A percentile compares a stretch with the other conserved stretches of the same genome.
Conservation (phyloP, 306 rosid genomes). For the Leucaena leucocephala region DNA sequence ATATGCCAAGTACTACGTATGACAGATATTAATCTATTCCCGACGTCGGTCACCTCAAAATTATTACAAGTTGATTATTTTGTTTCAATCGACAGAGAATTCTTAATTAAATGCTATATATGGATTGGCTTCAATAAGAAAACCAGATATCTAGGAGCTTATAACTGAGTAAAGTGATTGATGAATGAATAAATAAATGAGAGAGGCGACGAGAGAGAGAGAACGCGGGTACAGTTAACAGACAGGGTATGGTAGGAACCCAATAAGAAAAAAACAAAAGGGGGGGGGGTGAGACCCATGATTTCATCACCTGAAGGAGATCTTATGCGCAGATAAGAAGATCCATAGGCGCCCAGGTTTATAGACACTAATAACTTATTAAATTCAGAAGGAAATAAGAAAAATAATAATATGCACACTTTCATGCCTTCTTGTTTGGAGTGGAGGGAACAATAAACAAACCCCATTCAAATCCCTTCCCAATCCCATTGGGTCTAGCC, state of each 20-base stretch:
- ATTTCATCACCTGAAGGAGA: conserved; percentile 72
- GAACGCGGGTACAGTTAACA: conserved; percentile 26
- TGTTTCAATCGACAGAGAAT: background rate
- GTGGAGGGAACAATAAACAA: conserved; percentile 88
- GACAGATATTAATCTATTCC: background rate
- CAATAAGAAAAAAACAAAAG: conserved; percentile 32
- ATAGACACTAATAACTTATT: conserved; percentile 34
- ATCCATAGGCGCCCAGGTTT: conserved; percentile 43
- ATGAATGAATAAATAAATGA: background rate
- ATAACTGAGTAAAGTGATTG: background rate
- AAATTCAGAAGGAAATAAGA: conserved; percentile 13
- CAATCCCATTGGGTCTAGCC: conserved; percentile 67
- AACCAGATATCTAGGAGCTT: conserved; percentile 34
- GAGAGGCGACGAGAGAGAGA: conserved; percentile 30
- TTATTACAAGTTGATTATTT: conserved; percentile 10
- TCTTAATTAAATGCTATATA: background rate
- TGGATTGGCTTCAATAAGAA: background rate
- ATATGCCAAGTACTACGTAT: background rate
- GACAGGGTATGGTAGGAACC: conserved; percentile 40
- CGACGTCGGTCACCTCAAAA: background rate
- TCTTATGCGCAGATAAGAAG: conserved; percentile 73
- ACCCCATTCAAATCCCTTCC: conserved; percentile 51
- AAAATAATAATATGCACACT: conserved; percentile 31
- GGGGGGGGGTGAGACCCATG: conserved; percentile 48
- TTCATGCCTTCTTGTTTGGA: conserved; percentile 77